phyloP scores from a whole-genome alignment of 2,329 filamentous ascomycete species.

The Aspergillus fumigatiaffinis region DNA sequence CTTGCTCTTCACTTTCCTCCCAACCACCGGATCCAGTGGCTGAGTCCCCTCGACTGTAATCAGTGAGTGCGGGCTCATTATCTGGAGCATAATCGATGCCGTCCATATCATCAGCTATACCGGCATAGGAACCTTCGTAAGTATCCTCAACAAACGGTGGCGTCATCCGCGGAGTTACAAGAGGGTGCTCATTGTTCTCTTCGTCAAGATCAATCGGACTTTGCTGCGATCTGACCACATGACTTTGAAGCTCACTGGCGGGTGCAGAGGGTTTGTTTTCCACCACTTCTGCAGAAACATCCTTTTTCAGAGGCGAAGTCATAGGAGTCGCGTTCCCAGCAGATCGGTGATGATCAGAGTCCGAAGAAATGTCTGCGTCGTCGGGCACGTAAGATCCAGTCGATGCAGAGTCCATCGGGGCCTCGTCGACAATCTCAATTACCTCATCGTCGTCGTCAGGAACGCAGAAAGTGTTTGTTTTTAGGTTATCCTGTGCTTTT shows the following conservation, averaged over 20 bases:
- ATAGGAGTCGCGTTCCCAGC: constrained; percentile 20
- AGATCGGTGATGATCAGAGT: constrained; percentile 17
- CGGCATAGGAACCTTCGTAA: neutral
- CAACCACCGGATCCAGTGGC: constrained; percentile 1
- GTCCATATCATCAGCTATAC: constrained; percentile 1
- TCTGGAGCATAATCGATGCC: constrained; percentile 6
- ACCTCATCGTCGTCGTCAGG: constrained; percentile 38
- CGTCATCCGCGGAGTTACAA: constrained; percentile 21
- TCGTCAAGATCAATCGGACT: constrained; percentile 14
- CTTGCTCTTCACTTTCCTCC: constrained; percentile 5
- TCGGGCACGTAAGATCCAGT: constrained; percentile 9
- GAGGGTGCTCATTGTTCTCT: constrained; percentile 14
- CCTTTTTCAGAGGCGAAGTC: constrained; percentile 19
- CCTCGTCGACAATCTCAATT: constrained; percentile 5
- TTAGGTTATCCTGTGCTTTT: constrained; percentile 3
- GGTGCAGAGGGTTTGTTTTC: neutral
- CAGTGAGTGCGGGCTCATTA: neutral
- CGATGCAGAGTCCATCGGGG: neutral
- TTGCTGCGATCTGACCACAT: constrained; percentile 3
- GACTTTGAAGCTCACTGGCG: neutral
- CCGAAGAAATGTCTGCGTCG: constrained; percentile 11
- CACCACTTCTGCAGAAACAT: neutral
- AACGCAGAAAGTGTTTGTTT: constrained; percentile 39
- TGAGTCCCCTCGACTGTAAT: constrained; percentile 3
- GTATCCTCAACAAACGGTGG: constrained; percentile 9